Conservation (phyloP, 768 basidiomycete species). For the Zangia roseola region DNA sequence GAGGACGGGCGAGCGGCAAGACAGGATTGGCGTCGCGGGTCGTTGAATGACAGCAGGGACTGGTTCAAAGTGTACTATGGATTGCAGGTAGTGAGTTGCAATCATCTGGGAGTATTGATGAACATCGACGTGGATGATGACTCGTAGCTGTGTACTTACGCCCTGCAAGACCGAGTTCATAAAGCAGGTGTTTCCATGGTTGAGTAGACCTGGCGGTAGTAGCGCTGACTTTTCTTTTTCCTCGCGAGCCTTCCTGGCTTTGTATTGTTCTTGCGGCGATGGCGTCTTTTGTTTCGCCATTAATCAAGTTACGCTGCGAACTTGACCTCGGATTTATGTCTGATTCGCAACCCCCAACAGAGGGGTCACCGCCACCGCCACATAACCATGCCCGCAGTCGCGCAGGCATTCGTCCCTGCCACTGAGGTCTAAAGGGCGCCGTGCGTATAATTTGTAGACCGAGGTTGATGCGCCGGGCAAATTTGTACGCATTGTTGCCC, state of each 20-base stretch:
- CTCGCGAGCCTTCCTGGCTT: conserved; percentile 56
- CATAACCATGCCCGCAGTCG: too few species aligned
- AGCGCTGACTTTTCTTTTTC: conserved; percentile 58
- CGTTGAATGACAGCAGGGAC: conserved; percentile 42
- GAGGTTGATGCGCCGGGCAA: too few species aligned
- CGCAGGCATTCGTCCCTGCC: too few species aligned
- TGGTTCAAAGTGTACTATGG: conserved; percentile 55
- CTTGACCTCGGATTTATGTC: too few species aligned
- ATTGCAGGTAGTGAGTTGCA: conserved; percentile 59
- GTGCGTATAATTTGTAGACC: too few species aligned
- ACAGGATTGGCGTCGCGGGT: conserved; percentile 39
- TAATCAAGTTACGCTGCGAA: too few species aligned
- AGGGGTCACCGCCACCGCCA: too few species aligned
- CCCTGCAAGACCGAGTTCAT: conserved; percentile 95
- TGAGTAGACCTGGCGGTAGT: conserved; percentile 71
- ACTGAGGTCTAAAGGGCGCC: too few species aligned
- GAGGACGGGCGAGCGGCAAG: conserved; percentile 62
- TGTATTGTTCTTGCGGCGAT: conserved; percentile 64
- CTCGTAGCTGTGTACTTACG: conserved; percentile 42
- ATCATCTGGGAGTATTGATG: conserved; percentile 46
- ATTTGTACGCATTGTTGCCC: too few species aligned
- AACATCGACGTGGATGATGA: not conserved
- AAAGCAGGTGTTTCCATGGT: conserved; percentile 91
- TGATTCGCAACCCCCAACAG: conserved; percentile 8
- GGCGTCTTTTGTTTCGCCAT: conserved; percentile 55